phyloP scores from a whole-genome alignment of 257 asterid species.

The Nicotiana knightiana region DNA sequence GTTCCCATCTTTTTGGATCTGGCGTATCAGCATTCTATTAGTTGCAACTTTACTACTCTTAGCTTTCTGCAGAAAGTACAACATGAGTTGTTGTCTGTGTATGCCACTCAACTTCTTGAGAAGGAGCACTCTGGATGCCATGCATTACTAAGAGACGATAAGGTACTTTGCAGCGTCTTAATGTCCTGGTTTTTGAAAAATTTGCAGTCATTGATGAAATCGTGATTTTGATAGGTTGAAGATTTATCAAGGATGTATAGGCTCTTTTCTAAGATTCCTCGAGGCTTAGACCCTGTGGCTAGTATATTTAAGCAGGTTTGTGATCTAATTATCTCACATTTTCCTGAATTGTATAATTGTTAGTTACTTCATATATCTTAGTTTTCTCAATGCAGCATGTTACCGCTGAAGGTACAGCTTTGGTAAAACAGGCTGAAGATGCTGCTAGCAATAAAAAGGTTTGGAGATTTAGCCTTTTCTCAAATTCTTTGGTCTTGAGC shows the following conservation, averaged over 20 bases:
- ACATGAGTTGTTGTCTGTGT: conserved; percentile 81
- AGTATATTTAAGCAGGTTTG: conserved; percentile 82
- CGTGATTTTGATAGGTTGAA: conserved; percentile 47
- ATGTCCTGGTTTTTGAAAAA: conserved; percentile 6
- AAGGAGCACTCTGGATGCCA: conserved; percentile 99
- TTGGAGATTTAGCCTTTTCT: conserved; percentile 8
- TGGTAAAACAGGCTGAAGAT: conserved; percentile 98
- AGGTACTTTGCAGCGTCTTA: conserved; percentile 40
- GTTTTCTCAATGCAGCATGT: conserved; percentile 58
- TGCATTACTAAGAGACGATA: conserved; percentile 90
- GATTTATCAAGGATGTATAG: conserved; percentile 98
- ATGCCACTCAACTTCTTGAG: conserved; percentile 90
- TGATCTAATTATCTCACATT: conserved; percentile 7
- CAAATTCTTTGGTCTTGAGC: background rate
- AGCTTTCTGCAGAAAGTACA: conserved; percentile 59
- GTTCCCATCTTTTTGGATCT: background rate
- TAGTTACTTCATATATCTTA: background rate
- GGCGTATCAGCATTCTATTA: background rate
- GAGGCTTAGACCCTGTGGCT: conserved; percentile 88
- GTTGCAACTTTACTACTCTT: background rate
- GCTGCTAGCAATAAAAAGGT: conserved; percentile 96
- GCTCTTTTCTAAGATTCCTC: conserved; percentile 83
- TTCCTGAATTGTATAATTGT: background rate
- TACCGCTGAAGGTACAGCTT: conserved; percentile 89
- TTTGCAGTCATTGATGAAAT: conserved; percentile 5